Conservation (phyloP, 208 protist species). For the Crithidia fasciculata region DNA sequence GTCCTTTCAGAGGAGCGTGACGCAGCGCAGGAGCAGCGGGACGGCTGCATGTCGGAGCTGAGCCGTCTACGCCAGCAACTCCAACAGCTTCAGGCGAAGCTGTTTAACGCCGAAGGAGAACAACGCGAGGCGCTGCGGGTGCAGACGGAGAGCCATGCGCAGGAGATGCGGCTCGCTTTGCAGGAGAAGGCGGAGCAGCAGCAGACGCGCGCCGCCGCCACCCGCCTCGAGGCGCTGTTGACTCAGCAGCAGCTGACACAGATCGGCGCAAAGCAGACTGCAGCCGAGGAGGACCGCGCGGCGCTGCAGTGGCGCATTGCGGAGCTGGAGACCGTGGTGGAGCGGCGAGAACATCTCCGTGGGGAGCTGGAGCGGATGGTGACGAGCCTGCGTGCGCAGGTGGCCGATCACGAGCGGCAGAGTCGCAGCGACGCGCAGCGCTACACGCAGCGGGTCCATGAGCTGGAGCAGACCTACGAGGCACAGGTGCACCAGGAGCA, state of each 20-base stretch:
- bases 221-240: constrained; percentile 33
- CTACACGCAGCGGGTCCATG: constrained; percentile 27
- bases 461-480: constrained; percentile 30
- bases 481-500: constrained; percentile 25
- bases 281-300: constrained; percentile 32
- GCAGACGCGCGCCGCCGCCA: constrained; percentile 20
- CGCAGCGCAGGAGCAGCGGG: constrained; percentile 40
- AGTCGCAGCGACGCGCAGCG: constrained; percentile 23
- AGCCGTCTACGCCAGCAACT: constrained; percentile 40
- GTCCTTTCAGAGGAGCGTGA: constrained; percentile 41
- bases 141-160: constrained; percentile 22
- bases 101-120: constrained; percentile 16
- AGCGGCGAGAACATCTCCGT: constrained; percentile 33
- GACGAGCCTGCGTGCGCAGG: constrained; percentile 16
- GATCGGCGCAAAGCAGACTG: constrained; percentile 31
- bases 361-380: constrained; percentile 26
- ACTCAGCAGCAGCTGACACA: constrained; percentile 17
- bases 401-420: constrained; percentile 19
- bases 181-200: constrained; percentile 48
- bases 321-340: constrained; percentile 28
- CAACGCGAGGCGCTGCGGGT: constrained; percentile 22
- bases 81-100: constrained; percentile 29
- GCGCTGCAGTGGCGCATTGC: constrained; percentile 29
- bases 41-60: constrained; percentile 42
- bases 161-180: constrained; percentile 28